Evolutionary conservation across 176 grass and related monocot genomes (phyloP).

Genomic region (Cenchrus americanus): DNA sequence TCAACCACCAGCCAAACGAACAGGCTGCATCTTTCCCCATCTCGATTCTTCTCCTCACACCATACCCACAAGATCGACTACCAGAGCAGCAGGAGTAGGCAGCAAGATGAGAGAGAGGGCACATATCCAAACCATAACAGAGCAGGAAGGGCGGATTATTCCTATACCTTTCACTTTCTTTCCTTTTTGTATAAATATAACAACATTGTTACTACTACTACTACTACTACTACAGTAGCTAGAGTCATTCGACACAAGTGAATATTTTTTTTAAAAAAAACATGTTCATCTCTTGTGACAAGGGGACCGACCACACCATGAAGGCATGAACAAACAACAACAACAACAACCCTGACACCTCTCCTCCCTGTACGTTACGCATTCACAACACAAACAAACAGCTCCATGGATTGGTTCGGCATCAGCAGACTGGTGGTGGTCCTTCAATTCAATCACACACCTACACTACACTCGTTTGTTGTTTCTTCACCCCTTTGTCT

Average conservation of each 20-base stretch:
- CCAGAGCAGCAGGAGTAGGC: too few relatives aligned
- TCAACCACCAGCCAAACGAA: too few relatives aligned
- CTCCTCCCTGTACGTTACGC: slow-evolving; percentile 2
- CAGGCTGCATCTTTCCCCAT: too few relatives aligned
- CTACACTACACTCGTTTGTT: slow-evolving; percentile 12
- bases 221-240: too few relatives aligned
- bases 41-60: too few relatives aligned
- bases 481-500: background rate
- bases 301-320: background rate
- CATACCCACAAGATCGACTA: too few relatives aligned
- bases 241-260: slow-evolving; percentile 17
- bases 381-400: background rate
- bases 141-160: slow-evolving; percentile 49
- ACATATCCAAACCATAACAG: too few relatives aligned
- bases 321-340: too few relatives aligned
- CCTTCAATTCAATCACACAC: background rate
- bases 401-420: slow-evolving; percentile 18
- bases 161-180: slow-evolving; percentile 53
- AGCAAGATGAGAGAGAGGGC: too few relatives aligned
- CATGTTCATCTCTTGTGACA: background rate
- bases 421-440: slow-evolving; percentile 22
- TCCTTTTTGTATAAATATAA: slow-evolving; percentile 72
- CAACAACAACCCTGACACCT: slow-evolving; percentile 32
- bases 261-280: background rate
- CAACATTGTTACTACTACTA: slow-evolving; percentile 45